phyloP scores from a whole-genome alignment of 345 rosid genomes.

The Boechera stricta region DNA sequence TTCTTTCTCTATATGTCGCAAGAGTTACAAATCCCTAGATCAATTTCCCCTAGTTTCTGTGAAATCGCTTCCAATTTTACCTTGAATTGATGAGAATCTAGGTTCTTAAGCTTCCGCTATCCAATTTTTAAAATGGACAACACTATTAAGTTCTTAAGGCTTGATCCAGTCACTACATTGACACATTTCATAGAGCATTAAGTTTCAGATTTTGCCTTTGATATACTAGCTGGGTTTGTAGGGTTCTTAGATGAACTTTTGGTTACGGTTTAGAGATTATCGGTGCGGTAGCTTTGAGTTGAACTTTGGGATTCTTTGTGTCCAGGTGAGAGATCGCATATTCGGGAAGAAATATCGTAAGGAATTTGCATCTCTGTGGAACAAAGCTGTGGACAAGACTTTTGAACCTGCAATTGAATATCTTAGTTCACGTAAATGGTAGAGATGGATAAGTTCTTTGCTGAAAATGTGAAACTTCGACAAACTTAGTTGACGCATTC shows the following conservation, averaged over 20 bases:
- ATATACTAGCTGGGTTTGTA: neutral
- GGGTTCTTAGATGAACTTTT: neutral
- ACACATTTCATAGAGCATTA: neutral
- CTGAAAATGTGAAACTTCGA: neutral
- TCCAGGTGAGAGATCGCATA: conserved; percentile 62
- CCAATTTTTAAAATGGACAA: neutral
- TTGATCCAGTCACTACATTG: neutral
- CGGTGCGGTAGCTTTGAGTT: conserved; percentile 5
- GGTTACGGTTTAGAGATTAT: neutral
- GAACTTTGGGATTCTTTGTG: neutral
- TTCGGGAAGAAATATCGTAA: conserved; percentile 63
- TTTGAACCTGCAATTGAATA: conserved; percentile 68
- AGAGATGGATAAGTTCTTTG: conserved; percentile 32
- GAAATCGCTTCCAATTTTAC: neutral
- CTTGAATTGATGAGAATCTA: neutral
- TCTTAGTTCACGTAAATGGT: conserved; percentile 74
- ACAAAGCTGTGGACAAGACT: conserved; percentile 81
- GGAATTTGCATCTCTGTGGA: conserved; percentile 70
- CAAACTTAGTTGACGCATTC: neutral
- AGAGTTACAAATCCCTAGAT: conserved; percentile 42
- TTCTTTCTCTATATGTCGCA: neutral
- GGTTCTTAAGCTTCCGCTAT: neutral
- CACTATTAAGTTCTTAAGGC: neutral
- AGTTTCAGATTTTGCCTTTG: conserved; percentile 8
- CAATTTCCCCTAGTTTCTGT: neutral